Conservation (phyloP, 225 moss, liverwort and hornwort genomes). For the Rhytidiadelphus loreus region DNA sequence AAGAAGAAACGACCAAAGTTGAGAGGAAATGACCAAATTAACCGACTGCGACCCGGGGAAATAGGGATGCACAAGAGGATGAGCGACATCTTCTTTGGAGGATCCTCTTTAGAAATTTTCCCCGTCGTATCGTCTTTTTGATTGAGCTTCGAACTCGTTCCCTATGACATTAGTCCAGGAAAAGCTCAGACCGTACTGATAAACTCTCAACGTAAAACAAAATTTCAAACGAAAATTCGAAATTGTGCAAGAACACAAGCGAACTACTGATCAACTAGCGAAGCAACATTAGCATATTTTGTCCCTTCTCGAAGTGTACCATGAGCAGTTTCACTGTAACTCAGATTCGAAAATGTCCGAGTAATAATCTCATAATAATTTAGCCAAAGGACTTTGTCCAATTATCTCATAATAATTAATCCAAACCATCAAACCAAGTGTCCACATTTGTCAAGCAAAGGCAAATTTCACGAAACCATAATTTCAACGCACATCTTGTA, state of each 20-base stretch:
- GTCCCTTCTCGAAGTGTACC: neutral
- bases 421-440: neutral
- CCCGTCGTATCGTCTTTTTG: neutral
- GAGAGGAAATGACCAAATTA: slow-evolving; percentile 62
- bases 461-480: neutral
- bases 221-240: neutral
- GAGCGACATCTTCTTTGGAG: slow-evolving; percentile 4
- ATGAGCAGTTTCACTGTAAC: neutral
- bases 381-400: neutral
- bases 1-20: slow-evolving; percentile 25
- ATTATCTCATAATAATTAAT: neutral
- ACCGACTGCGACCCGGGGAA: slow-evolving; percentile 39
- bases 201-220: neutral
- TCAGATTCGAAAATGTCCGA: neutral
- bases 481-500: neutral
- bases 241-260: neutral
- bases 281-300: neutral
- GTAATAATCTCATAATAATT: neutral
- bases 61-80: slow-evolving; percentile 45
- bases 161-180: neutral
- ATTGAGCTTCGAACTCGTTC: neutral
- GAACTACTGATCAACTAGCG: neutral
- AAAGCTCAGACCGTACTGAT: neutral
- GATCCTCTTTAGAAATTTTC: neutral
- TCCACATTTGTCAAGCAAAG: neutral